Evolutionary conservation across 805 yeast genomes (phyloP), one percentile per base, ranked within the genome.

Genomic region (Clavispora asparagi): DNA sequence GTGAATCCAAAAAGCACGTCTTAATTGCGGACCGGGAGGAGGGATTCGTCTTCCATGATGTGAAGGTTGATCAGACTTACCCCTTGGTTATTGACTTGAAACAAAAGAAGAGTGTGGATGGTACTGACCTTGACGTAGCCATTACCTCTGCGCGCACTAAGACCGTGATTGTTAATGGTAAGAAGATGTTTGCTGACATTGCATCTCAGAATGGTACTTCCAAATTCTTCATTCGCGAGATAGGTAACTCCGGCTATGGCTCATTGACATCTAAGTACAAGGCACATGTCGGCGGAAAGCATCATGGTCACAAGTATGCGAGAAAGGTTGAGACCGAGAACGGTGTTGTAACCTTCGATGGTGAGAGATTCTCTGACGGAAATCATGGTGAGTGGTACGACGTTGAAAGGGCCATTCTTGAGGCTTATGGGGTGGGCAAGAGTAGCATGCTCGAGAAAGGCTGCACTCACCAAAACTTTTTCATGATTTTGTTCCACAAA

Each of bases 161-260:
- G 46, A 54, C 39, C 11, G 43, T 36, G 39, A 57, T 14, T 44
- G 62, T 50, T 62, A 64, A 39, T 16, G 50, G 17, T 38, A 47
- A 32, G 45, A 45, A 39, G 9, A 53, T 62, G 5, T 43, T 68
- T 45, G 50, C 60, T 10, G 50, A 66, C 25, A 45, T 52, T 26
- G 58, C 62, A 8, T 49, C 51, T 23, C 80, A 77, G 51, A 67
- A 70, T 39, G 83, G 82, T 19, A 65, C 75, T 2, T 74, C 82
- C 0, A 50, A 50, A 8, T 76, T 62, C 52, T 66, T 72, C 1
- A 39, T 76, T 3, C 62, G 76, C 7, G 73, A 74, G n/a, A 39
- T 47, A 9, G 80, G 80, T 3, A 76, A 77, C 51, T 61, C 65
- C 49, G 82, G 82, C 1, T 50, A 53, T n/a, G 81, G 79, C 7